Conservation (phyloP, 805 yeast species). For the Pichia eremophila region DNA sequence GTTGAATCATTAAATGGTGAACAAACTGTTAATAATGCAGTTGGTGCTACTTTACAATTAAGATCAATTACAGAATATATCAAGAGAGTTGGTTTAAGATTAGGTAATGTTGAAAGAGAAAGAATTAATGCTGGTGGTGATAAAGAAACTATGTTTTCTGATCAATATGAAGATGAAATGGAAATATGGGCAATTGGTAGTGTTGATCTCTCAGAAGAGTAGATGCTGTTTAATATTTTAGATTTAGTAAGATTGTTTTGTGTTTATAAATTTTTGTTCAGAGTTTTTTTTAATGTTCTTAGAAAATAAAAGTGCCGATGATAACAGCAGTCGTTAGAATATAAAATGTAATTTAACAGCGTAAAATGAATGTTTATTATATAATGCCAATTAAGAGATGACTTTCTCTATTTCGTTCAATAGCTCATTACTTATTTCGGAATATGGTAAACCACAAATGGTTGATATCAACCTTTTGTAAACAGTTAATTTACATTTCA, state of each 20-base stretch:
- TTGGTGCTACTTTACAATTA: conserved; percentile 40
- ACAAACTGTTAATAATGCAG: conserved; percentile 31
- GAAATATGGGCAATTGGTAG: conserved; percentile 89
- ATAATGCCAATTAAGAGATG: conserved; percentile 1
- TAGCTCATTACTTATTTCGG: conserved; percentile 68
- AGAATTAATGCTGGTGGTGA: conserved; percentile 87
- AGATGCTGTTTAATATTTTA: not conserved
- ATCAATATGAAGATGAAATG: conserved; percentile 73
- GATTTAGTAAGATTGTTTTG: not conserved
- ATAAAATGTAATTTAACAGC: too few relatives aligned
- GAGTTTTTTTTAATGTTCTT: not conserved
- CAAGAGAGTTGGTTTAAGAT: conserved; percentile 78
- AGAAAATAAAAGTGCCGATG: too few relatives aligned
- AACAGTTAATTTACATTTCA: conserved; percentile 35
- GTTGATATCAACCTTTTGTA: conserved; percentile 66
- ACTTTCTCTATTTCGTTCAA: conserved; percentile 63
- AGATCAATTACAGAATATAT: conserved; percentile 85
- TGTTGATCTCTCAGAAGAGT: conserved; percentile 34
- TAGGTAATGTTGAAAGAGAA: conserved; percentile 82
- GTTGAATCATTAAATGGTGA: conserved; percentile 32
- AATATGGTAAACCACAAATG: conserved; percentile 68
- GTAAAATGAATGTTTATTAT: too few relatives aligned
- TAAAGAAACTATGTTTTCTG: conserved; percentile 73
- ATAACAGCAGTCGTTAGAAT: too few relatives aligned
- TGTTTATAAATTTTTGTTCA: not conserved